These are phyloP conservation scores for Ganoderma meredithae DNA, from an alignment of 1,284 basidiomycete species.

Conservation along the genomic window DNA sequence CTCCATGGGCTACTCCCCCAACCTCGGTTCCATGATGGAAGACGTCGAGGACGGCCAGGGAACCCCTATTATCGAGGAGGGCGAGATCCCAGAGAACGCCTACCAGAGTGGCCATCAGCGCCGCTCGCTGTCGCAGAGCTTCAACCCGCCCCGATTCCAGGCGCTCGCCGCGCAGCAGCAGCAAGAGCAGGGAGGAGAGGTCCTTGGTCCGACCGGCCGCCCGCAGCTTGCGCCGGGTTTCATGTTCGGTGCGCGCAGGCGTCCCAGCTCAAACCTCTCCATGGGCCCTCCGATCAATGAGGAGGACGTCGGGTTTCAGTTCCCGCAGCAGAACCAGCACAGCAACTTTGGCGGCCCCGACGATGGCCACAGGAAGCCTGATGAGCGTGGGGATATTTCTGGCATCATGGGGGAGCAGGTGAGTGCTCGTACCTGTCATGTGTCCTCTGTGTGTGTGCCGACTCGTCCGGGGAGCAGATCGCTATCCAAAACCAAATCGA, in stretches of 20 bases:
- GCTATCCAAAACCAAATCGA: constrained; percentile 92
- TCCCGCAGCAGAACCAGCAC: constrained; percentile 71
- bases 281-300: constrained; percentile 80
- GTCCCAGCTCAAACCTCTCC: constrained; percentile 56
- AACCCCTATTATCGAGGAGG: constrained; percentile 68
- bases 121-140: constrained; percentile 80
- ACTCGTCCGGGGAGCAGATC: constrained; percentile 58
- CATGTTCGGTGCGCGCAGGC: constrained; percentile 82
- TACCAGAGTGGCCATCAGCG: constrained; percentile 67
- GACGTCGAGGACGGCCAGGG: constrained; percentile 69
- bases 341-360: constrained; percentile 46
- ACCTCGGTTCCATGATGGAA: constrained; percentile 83
- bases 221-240: constrained; percentile 90
- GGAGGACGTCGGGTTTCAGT: constrained; percentile 82
- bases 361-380: constrained; percentile 59
- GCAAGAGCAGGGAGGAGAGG: constrained; percentile 68
- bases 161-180: constrained; percentile 76
- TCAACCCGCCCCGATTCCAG: constrained; percentile 87
- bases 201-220: constrained; percentile 79
- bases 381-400: constrained; percentile 76
- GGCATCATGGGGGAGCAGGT: constrained; percentile 94
- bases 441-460: constrained; percentile 1
- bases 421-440: constrained; percentile 23
- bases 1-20: constrained; percentile 76
- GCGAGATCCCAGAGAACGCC: constrained; percentile 71